Base-by-base conservation (phyloP, 1,284 basidiomycete species). In the Leccinum proliferum region DNA sequence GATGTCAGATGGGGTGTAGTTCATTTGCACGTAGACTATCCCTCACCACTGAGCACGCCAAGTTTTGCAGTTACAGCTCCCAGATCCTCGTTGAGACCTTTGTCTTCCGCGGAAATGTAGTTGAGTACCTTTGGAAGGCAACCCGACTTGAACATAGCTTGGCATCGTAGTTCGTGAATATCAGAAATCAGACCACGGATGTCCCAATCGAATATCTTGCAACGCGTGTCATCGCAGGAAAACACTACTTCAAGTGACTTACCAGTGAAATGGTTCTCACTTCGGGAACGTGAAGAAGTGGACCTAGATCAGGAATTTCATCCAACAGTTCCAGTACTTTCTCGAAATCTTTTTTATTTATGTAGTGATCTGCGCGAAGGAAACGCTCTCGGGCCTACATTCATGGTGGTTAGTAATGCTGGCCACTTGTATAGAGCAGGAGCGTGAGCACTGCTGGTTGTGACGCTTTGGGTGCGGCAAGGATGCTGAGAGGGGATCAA, bases 391-490 rank as follows among this genome's bases (percentile, higher is more conserved):
- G 21, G 18, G 65, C 65, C 61, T 65, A 29, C 2, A 8, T 32
- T 32, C 29, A 7, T 32, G 29, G 3, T n/a, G 2, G 14, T 41
- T 37, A 37, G 35, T 12, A 55, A 35, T 37, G 9, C 14, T 14
- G 21, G 25, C 39, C 3, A 34, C 39, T 3, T 18, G 55, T 72
- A 18, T 65, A 71, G 9, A 71, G 58, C 5, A 71, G 62, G 4
- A 72, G 58, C 1, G 60, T 60, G 9, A 72, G 58, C 0, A 46
- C 60, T n/a, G 58, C 37, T 2, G 64, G 69, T n/a, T 29, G 41
- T 11, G 73, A 35, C 0, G 21, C 25, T 5, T 46, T 62, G 1
- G 60, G 64, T 29, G 61, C 63, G 0, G 63, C 21, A 7, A 64
- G 53, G 58, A 67, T 21, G 7, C 70, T 72, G 50, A 34, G 52